Evolutionary conservation across 108 stramenopile species (phyloP), one percentile per base, ranked within the genome.

Genomic region (Asterionellopsis glacialis): DNA sequence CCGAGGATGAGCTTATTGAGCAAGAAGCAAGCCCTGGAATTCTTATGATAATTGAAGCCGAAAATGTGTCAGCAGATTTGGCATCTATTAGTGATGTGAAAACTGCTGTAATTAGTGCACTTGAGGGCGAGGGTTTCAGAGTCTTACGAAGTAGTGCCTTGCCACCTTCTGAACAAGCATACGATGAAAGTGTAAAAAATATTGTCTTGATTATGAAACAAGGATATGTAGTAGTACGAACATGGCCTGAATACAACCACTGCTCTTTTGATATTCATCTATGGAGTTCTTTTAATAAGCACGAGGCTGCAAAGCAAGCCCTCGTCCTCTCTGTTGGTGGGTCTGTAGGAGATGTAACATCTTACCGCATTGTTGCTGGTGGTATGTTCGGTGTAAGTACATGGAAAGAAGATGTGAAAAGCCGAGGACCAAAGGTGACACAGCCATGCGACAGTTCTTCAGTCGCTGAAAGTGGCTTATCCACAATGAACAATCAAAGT

Each of bases 371-470:
- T 55, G 79, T 91, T 47, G 76, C 76, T 55, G 90, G 90, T 43
- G 90, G 90, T 44, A 91, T 91, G 84, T 77, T 77, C 59, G 90
- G 86, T 51, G 74, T 73, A 13, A 68, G 66, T 41, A 82, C 82
- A 41, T 91, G 93, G 93, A 73, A 76, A 45, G 80, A 89, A 24
- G 93, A 94, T 65, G 77, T 75, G 14, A 68, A 74, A 27, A 72
- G 72, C 11, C 74, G 81, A 23, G 93, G 93, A 33, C 93, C 93
- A 11, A 75, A 57, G 7, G 22, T 65, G 15, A 45, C n/a, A 1
- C 26, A 62, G 11, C 25, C 44, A 16, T 69, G 73, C 27, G 45
- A 51, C 0, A 16, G 16, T 6, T 13, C 44, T 48, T 14, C 9
- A 16, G 12, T 23, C 7, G 14, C 6, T 7, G 58, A 62, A 9